Evolutionary conservation across 1,284 basidiomycete species (phyloP), one percentile per base, ranked within the genome.

Genomic region (Cryptococcus deneoformans): DNA sequence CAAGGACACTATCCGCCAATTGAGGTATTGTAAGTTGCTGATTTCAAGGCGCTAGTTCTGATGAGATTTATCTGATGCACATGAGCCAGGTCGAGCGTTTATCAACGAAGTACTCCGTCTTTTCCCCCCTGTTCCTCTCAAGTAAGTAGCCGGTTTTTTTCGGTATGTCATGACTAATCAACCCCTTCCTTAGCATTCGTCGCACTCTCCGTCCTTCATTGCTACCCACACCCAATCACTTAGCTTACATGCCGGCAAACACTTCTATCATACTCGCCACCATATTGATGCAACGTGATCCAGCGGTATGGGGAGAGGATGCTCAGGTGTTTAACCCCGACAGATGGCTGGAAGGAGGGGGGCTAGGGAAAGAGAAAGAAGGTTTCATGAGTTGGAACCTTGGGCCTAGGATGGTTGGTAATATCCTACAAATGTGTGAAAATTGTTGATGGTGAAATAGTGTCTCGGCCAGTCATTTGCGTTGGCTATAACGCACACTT

Each of bases 61-160:
- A 9, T 52, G 42, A 44, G 35, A 46, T 24, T 11, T 14, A 4
- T 24, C 12, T 12, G 11, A 49, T 7, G 34, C 47, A 14, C 24
- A 36, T 16, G 11, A 7, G 7, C 34, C 56, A 72, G 71, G 61
- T 47, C 64, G 69, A 48, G 64, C 66, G 2, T 72, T 72, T 52
- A 68, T 73, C 55, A 65, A 70, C 46, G 72, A 73, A 51, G 65
- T 66, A 0, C 51, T 75, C 34, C 58, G 72, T 6, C 65, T 75
- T 20, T 75, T 72, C 71, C 2, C 71, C 2, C 71, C 72, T 6
- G 67, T 72, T 3, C 72, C 72, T n/a, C 58, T 75, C 34, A 73
- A 73, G 71, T 72, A 43, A 58, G 65, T 53, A 12, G 5, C n/a
- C 8, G 1, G 20, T 20, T 36, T 29, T 34, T 29, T 36, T 34